Evolutionary conservation across 805 yeast genomes (phyloP), one percentile per base, ranked within the genome.

Genomic region (Candida manassasensis): DNA sequence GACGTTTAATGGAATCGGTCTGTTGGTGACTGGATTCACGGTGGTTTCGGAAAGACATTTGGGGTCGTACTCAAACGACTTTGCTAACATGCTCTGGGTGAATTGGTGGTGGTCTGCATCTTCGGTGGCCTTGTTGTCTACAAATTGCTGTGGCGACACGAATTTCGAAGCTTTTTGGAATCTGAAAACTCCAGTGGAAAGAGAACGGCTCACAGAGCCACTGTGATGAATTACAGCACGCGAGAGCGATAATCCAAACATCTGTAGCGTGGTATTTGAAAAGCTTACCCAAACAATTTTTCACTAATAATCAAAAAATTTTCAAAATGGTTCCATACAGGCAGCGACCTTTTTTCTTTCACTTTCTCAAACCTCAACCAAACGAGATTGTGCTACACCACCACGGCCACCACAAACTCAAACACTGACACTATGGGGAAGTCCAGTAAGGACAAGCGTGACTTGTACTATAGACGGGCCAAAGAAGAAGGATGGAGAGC

Each of bases 401-500:
- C n/a, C n/a, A n/a, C n/a, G n/a, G n/a, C n/a, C n/a, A n/a, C n/a
- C n/a, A n/a, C n/a, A n/a, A n/a, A n/a, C n/a, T n/a, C n/a, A n/a
- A n/a, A n/a, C n/a, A n/a, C 24, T 8, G 24, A 11, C 11, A 21
- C 7, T 11, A 89, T 90, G 97, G 97, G 97, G 29, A 89, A 89
- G 57, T 79, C 89, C 48, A 84, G 95, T 61, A 90, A 90, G 53
- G 97, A 90, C 56, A 90, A 90, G 60, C 71, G 97, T 59, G 97
- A 89, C 60, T 63, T 89, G 39, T 90, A 89, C 62, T 86, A 85
- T 49, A 49, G 98, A 59, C 81, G 85, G 55, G 98, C 98, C 38
- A 93, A 93, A 53, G 98, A 93, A 55, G 94, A 89, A 57, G 98
- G 98, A 9, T 93, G 94, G 85, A 71, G 98, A 49, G 98, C 98